Percentiles rank a stretch among this genome's conserved stretches.
These are phyloP conservation scores for Eucalyptus sideroxylon DNA, from an alignment of 345 rosid genomes.

Conservation along the genomic window DNA sequence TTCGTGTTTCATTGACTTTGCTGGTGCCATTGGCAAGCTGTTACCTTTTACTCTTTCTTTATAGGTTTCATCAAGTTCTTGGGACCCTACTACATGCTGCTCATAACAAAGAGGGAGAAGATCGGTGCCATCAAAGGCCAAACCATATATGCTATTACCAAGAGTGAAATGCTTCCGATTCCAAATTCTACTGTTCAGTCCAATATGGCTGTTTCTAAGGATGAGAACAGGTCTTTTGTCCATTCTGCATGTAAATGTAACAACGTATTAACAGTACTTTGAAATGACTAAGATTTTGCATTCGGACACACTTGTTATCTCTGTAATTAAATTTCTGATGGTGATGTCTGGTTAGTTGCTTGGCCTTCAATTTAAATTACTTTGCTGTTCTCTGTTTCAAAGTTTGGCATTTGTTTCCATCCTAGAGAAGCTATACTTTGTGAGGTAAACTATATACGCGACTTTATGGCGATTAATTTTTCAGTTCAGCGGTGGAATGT, in stretches of 20 bases:
- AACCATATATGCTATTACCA: conserved; percentile 48
- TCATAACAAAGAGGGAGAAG: conserved; percentile 82
- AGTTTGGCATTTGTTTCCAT: not conserved
- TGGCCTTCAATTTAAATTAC: not conserved
- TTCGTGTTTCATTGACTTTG: not conserved
- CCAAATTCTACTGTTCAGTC: conserved; percentile 59
- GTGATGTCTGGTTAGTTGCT: not conserved
- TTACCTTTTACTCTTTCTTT: not conserved
- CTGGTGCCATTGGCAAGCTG: not conserved
- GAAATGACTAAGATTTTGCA: not conserved
- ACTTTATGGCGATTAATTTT: not conserved
- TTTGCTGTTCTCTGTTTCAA: not conserved
- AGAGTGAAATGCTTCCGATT: conserved; percentile 63
- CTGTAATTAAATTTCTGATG: not conserved
- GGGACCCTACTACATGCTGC: conserved; percentile 92
- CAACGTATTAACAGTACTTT: not conserved
- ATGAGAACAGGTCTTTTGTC: conserved; percentile 98
- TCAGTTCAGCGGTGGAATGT: not conserved
- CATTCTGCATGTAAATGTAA: conserved; percentile 80
- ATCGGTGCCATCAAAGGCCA: conserved; percentile 86
- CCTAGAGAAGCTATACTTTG: not conserved
- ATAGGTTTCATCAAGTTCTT: conserved; percentile 82
- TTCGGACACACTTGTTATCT: not conserved
- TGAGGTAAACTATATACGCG: not conserved
- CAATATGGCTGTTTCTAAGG: conserved; percentile 80